Percentiles rank a stretch among this genome's conserved stretches.
Evolutionary conservation across 164 flowering plant genomes (phyloP).

Genomic region (Sedum album): DNA sequence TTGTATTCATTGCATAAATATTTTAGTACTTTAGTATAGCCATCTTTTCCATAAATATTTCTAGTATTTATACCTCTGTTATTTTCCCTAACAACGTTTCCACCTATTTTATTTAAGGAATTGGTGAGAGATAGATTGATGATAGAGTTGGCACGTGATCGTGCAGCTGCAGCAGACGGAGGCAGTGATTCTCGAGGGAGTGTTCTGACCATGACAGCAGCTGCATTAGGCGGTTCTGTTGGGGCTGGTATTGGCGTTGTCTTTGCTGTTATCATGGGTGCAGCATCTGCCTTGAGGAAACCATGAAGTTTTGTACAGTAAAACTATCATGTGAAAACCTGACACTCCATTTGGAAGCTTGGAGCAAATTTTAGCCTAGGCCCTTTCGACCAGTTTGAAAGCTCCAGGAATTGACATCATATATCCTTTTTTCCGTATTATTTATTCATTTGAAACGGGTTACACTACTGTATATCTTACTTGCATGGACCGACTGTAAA

Average conservation of each 20-base stretch:
- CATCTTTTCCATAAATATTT: neutral
- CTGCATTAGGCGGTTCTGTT: slow-evolving; percentile 80
- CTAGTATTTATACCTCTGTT: neutral
- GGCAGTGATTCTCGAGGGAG: slow-evolving; percentile 38
- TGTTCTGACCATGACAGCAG: slow-evolving; percentile 44
- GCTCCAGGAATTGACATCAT: too few species aligned
- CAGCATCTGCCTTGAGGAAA: slow-evolving; percentile 92
- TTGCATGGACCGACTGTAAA: too few species aligned
- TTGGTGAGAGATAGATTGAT: slow-evolving; percentile 59
- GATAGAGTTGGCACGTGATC: slow-evolving; percentile 51
- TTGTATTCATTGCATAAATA: neutral
- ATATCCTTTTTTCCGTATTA: too few species aligned
- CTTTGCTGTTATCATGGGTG: slow-evolving; percentile 93
- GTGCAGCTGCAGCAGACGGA: slow-evolving; percentile 32
- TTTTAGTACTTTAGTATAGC: neutral
- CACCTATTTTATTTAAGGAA: slow-evolving; percentile 34
- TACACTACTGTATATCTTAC: too few species aligned
- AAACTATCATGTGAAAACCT: too few species aligned
- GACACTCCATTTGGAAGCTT: too few species aligned
- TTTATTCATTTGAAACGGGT: too few species aligned
- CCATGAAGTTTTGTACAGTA: slow-evolving; percentile 36
- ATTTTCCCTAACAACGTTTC: neutral
- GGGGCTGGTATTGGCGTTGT: slow-evolving; percentile 85
- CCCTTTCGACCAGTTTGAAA: too few species aligned
- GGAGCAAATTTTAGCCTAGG: too few species aligned